These are phyloP conservation scores for Hyphopichia fennica DNA, from an alignment of 1,139 yeast genomes.

Conservation along the genomic window DNA sequence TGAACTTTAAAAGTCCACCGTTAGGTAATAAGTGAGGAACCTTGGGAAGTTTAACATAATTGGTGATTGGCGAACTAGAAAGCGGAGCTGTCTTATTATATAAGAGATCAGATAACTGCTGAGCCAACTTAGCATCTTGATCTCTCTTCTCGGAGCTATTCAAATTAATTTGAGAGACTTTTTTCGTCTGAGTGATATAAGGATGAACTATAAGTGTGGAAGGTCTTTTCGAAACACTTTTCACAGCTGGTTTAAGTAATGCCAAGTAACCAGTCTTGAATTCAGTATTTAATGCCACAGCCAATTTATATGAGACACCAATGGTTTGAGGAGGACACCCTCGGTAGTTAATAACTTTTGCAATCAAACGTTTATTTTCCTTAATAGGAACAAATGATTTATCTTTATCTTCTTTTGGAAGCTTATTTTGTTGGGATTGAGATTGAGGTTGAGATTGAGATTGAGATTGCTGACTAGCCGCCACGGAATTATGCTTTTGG, in stretches of 20 bases:
- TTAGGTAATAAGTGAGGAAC: conserved; percentile 48
- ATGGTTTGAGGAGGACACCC: conserved; percentile 45
- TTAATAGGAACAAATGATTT: conserved; percentile 15
- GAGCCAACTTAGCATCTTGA: conserved; percentile 18
- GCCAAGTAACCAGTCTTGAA: conserved; percentile 54
- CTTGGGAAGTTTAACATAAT: conserved; percentile 50
- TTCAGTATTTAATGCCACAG: conserved; percentile 59
- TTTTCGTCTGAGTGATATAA: conserved; percentile 46
- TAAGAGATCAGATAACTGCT: conserved; percentile 17
- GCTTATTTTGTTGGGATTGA: not conserved
- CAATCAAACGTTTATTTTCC: conserved; percentile 52
- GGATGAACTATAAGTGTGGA: conserved; percentile 53
- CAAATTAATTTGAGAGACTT: conserved; percentile 24
- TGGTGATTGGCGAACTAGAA: conserved; percentile 41
- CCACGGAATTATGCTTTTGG: conserved; percentile 17
- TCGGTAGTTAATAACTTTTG: conserved; percentile 45
- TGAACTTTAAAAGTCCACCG: conserved; percentile 65
- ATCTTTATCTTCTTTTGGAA: conserved; percentile 11
- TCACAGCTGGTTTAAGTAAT: conserved; percentile 51
- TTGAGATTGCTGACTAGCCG: conserved; percentile 8
- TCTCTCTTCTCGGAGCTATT: conserved; percentile 31
- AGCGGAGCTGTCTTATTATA: conserved; percentile 13
- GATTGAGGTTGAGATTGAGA: conserved; percentile 5
- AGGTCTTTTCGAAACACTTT: conserved; percentile 41
- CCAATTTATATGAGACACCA: conserved; percentile 56